Evolutionary conservation across 331 rosid genomes (phyloP).

Genomic region (Erythrophleum ivorense): DNA sequence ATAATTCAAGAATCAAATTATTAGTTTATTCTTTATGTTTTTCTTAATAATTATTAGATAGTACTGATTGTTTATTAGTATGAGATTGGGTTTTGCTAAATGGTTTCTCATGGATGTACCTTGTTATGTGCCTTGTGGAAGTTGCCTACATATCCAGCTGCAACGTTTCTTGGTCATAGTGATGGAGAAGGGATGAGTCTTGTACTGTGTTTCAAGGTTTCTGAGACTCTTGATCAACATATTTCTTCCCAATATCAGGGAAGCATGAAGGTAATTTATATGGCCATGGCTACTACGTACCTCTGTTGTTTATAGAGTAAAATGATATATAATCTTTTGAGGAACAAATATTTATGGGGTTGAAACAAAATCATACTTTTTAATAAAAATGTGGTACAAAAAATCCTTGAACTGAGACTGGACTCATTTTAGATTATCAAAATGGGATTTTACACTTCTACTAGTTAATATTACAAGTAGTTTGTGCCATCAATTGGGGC

Average conservation of each 20-base stretch:
- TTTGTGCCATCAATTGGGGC: not conserved
- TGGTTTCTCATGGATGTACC: conserved; percentile 29
- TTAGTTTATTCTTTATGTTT: not conserved
- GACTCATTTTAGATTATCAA: not conserved
- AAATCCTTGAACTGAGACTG: not conserved
- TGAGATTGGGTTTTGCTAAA: conserved; percentile 5
- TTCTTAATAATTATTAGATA: no score
- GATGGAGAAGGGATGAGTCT: conserved; percentile 97
- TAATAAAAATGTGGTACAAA: not conserved
- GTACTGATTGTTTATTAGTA: not conserved
- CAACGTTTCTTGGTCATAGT: conserved; percentile 83
- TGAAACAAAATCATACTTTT: not conserved
- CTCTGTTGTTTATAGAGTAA: not conserved
- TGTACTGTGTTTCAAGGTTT: conserved; percentile 74
- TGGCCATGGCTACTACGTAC: not conserved
- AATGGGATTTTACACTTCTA: not conserved
- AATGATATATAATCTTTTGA: not conserved
- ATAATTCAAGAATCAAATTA: not conserved
- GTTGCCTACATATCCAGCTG: conserved; percentile 95
- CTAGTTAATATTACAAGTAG: not conserved
- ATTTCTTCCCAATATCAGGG: conserved; percentile 80
- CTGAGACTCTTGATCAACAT: conserved; percentile 66
- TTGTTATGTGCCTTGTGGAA: conserved; percentile 26
- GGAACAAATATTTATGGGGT: not conserved
- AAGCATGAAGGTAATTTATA: conserved; percentile 65